Evolutionary conservation across 2,329 filamentous ascomycete species (phyloP).

Genomic region (Aureobasidium uvarum): DNA sequence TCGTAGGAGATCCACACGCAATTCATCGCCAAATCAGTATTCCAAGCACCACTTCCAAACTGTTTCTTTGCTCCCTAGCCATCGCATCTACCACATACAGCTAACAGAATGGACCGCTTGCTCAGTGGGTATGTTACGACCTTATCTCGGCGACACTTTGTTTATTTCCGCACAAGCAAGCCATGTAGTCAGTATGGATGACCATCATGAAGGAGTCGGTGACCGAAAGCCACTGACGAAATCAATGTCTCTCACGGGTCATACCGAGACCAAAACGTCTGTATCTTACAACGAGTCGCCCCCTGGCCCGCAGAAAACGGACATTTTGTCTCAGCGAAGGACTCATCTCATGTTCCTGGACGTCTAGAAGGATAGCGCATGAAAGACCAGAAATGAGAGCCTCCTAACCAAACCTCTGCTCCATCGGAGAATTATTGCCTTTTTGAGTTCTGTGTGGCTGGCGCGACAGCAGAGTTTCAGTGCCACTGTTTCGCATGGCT

Average conservation of each 20-base stretch:
- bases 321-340: background rate
- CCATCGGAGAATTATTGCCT: background rate
- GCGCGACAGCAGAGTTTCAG: background rate
- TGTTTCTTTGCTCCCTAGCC: constrained; percentile 51
- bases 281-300: background rate
- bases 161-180: background rate
- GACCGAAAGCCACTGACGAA: constrained; percentile 19
- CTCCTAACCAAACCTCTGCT: background rate
- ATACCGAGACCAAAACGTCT: constrained; percentile 13
- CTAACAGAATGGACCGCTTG: constrained; percentile 56
- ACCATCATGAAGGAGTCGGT: background rate
- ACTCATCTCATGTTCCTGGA: background rate
- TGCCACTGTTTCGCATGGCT: background rate
- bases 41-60: constrained; percentile 61
- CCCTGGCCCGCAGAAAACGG: background rate
- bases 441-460: constrained; percentile 4
- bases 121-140: background rate
- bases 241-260: constrained; percentile 11
- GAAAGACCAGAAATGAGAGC: background rate
- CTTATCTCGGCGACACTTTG: background rate
- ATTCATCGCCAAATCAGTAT: constrained; percentile 70
- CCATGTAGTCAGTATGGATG: background rate
- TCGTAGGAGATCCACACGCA: constrained; percentile 60
- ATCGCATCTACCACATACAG: constrained; percentile 72
- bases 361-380: background rate